Evolutionary conservation across 148 eudicot genomes (phyloP).

Genomic region (Arbutus unedo): DNA sequence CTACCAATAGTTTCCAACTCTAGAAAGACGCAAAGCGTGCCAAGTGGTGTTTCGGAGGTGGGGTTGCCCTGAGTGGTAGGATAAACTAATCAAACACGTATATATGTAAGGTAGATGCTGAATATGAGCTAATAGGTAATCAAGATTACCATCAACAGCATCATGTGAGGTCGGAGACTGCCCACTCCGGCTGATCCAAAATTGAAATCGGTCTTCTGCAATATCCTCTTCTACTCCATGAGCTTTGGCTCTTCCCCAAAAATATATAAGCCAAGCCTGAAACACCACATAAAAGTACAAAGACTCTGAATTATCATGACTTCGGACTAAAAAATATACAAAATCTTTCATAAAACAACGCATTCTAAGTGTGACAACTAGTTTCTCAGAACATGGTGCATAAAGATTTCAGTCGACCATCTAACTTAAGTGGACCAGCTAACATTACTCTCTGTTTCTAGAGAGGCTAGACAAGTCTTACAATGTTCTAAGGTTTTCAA

Average conservation of each 20-base stretch:
- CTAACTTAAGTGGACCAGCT: constrained; percentile 3
- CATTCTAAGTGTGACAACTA: neutral
- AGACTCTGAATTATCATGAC: neutral
- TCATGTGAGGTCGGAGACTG: constrained; percentile 30
- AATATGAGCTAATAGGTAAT: constrained; percentile 1
- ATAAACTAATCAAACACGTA: neutral
- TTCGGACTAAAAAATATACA: neutral
- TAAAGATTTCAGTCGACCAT: neutral
- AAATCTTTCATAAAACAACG: neutral
- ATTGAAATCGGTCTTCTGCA: constrained; percentile 28
- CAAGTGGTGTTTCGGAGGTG: neutral
- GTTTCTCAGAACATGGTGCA: neutral
- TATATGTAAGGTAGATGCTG: neutral
- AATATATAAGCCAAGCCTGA: constrained; percentile 30
- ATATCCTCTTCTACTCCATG: constrained; percentile 30
- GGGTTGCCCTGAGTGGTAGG: neutral
- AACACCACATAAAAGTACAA: neutral
- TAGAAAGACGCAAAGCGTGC: neutral
- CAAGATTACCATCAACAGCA: constrained; percentile 26
- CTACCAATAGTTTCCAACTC: neutral
- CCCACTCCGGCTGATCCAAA: constrained; percentile 28
- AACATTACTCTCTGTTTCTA: neutral
- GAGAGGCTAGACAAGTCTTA: neutral
- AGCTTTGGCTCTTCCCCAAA: constrained; percentile 28
- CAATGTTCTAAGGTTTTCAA: neutral